These are phyloP conservation scores for Euclidium syriacum DNA, from an alignment of 345 rosid species.

Conservation along the genomic window DNA sequence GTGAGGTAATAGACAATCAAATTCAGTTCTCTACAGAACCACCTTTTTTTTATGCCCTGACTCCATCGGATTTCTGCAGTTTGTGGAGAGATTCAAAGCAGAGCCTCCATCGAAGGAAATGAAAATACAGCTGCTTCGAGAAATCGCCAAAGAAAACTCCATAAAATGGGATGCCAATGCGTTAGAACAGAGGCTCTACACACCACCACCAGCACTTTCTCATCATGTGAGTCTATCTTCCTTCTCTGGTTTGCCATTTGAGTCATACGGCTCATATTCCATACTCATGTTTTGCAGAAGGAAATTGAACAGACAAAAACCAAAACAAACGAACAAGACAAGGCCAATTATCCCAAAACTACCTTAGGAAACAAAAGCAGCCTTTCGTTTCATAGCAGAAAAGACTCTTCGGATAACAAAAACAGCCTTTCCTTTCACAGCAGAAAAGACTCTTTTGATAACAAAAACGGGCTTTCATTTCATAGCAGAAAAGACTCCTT, in stretches of 20 bases:
- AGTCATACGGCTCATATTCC: background rate
- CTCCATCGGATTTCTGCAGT: conserved; percentile 30
- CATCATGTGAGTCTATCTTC: conserved; percentile 34
- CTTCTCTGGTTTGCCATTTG: background rate
- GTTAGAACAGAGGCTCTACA: conserved; percentile 53
- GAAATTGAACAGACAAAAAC: conserved; percentile 7
- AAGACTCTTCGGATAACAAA: conserved; percentile 18
- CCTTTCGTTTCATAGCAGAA: conserved; percentile 13
- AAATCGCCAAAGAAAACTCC: conserved; percentile 51
- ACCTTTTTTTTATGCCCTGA: no score
- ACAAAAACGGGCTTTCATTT: conserved; percentile 13
- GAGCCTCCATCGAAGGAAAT: conserved; percentile 47
- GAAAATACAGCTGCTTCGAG: conserved; percentile 57
- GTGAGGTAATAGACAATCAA: no score
- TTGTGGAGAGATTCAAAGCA: conserved; percentile 45
- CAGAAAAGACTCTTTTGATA: conserved; percentile 22
- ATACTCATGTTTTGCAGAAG: conserved; percentile 16
- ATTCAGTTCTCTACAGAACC: no score
- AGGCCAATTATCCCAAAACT: background rate
- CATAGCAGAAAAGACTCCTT: conserved; percentile 14
- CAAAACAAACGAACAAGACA: background rate
- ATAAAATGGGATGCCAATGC: conserved; percentile 65
- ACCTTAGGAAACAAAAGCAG: conserved; percentile 15
- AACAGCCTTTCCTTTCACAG: conserved; percentile 9
- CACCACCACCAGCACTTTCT: conserved; percentile 18